Conservation (phyloP, 306 rosid species). For the Castanopsis chinensis region DNA sequence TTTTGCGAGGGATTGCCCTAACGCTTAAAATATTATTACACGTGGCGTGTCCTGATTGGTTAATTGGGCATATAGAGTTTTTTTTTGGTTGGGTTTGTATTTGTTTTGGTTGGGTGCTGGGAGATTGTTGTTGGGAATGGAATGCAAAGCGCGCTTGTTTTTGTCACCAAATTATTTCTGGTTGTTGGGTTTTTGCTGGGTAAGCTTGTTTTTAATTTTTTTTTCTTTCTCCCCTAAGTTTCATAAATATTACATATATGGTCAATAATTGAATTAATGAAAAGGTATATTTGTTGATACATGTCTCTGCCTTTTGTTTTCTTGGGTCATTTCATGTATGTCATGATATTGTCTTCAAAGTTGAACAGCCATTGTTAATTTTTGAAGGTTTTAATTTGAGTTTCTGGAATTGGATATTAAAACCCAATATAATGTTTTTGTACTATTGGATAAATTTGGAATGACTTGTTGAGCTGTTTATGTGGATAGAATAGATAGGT, state of each 20-base stretch:
- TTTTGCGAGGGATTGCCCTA: constrained; percentile 71
- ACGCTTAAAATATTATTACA: constrained; percentile 17
- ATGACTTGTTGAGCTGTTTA: neutral
- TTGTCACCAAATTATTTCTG: constrained; percentile 17
- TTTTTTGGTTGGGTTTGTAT: constrained; percentile 4
- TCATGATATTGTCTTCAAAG: neutral
- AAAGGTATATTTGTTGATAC: constrained; percentile 4
- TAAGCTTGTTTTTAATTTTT: constrained; percentile 19
- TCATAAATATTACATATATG: constrained; percentile 1
- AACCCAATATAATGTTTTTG: neutral
- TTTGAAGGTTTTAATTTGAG: neutral
- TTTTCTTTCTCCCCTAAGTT: neutral
- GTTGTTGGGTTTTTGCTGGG: constrained; percentile 21
- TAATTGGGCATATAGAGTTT: neutral
- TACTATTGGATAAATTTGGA: neutral
- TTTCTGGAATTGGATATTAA: neutral
- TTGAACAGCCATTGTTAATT: neutral
- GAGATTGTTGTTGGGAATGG: constrained; percentile 18
- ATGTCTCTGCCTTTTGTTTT: neutral
- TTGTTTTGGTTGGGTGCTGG: constrained; percentile 12
- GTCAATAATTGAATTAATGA: constrained; percentile 6
- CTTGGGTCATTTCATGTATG: neutral
- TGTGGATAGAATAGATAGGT: constrained; percentile 27
- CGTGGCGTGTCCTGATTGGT: constrained; percentile 21
- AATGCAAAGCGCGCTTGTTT: constrained; percentile 1